Conservation (phyloP, 768 basidiomycete species). For the Termitomyces eurrhizus region DNA sequence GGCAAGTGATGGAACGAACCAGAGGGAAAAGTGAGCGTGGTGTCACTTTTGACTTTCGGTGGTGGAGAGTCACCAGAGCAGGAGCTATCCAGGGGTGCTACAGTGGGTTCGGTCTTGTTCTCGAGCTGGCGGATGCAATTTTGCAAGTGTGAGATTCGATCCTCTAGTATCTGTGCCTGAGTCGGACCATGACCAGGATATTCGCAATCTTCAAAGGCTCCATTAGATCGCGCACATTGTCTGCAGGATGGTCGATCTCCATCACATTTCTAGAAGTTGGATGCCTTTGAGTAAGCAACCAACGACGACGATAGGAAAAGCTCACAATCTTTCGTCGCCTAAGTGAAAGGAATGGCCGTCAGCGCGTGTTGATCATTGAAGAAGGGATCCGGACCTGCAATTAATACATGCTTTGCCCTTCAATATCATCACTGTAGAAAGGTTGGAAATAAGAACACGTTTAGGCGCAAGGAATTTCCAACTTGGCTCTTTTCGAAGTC, state of each 20-base stretch:
- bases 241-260: slow-evolving; percentile 46
- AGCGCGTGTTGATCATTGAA: neutral
- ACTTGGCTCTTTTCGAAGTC: neutral
- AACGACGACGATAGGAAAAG: neutral
- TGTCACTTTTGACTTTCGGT: neutral
- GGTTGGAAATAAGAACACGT: slow-evolving; percentile 44
- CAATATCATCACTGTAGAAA: slow-evolving; percentile 56
- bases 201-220: slow-evolving; percentile 49
- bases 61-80: slow-evolving; percentile 11
- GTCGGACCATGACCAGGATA: slow-evolving; percentile 44
- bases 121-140: slow-evolving; percentile 40
- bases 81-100: slow-evolving; percentile 14
- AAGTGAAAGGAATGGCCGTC: neutral
- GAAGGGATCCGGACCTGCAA: slow-evolving; percentile 38
- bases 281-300: neutral
- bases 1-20: neutral
- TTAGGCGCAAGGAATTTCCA: slow-evolving; percentile 25
- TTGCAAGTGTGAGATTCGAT: slow-evolving; percentile 39
- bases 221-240: slow-evolving; percentile 42
- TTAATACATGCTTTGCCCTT: slow-evolving; percentile 46
- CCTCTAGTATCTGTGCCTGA: slow-evolving; percentile 42
- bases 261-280: slow-evolving; percentile 45
- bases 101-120: slow-evolving; percentile 15
- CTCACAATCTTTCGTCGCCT: slow-evolving; percentile 50
- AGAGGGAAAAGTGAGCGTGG: neutral